Percentiles rank a stretch among this genome's conserved stretches.
Conservation (phyloP, 345 rosid genomes). For the Brassica carinata region DNA sequence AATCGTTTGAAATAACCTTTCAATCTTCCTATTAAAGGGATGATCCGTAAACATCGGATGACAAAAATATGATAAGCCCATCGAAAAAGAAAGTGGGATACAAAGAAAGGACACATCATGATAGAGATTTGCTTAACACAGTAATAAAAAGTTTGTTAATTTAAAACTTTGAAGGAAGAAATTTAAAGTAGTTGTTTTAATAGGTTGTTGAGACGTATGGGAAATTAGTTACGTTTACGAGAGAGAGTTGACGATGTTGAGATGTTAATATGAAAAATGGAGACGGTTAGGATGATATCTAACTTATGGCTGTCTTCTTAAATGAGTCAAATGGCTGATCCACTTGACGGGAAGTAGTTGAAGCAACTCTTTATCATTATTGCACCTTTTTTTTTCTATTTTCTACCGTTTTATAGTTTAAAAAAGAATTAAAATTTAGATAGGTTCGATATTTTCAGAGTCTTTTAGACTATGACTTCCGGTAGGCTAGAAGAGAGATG, state of each 20-base stretch:
- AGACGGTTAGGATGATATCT: conserved; percentile 16
- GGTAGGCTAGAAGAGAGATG: background rate
- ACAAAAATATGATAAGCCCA: background rate
- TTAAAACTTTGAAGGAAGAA: background rate
- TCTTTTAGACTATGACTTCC: background rate
- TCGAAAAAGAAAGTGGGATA: conserved; percentile 9
- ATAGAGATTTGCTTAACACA: background rate
- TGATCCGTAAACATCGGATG: background rate
- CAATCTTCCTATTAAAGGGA: background rate
- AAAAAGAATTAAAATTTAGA: background rate
- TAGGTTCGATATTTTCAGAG: background rate
- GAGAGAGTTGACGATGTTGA: background rate
- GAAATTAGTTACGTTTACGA: background rate
- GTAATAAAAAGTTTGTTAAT: background rate
- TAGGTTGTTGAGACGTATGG: background rate
- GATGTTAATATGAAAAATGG: conserved; percentile 14
- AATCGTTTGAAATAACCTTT: background rate
- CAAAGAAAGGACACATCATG: background rate
- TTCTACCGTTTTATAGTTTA: background rate
- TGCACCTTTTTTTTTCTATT: background rate
- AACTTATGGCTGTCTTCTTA: conserved; percentile 34
- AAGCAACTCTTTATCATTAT: conserved; percentile 27
- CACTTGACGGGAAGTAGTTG: conserved; percentile 33
- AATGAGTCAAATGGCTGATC: conserved; percentile 33
- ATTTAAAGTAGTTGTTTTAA: background rate